phyloP scores from a whole-genome alignment of 495 filamentous ascomycete species.

The Aeminium ludgeri region DNA sequence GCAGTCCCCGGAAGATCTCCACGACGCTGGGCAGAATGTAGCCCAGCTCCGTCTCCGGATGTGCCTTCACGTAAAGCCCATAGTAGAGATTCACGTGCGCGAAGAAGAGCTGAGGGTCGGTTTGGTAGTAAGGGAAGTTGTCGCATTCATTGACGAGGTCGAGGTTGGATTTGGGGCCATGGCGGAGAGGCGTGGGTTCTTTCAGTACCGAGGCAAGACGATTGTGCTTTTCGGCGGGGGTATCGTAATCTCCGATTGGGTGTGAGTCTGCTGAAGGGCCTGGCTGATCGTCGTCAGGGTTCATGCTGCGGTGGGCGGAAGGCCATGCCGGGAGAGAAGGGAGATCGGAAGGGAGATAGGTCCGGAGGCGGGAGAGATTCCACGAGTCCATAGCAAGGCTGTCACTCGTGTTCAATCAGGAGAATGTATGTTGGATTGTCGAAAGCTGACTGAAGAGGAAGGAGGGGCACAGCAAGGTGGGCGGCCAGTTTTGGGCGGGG shows the following conservation, averaged over 20 bases:
- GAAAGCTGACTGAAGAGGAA: too few relatives aligned
- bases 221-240: not conserved
- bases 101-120: slow-evolving; percentile 20
- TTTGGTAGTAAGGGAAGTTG: slow-evolving; percentile 26
- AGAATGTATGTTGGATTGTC: too few relatives aligned
- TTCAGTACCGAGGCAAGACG: too few relatives aligned
- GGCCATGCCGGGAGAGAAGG: slow-evolving; percentile 7
- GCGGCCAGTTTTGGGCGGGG: too few relatives aligned
- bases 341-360: slow-evolving; percentile 12
- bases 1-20: slow-evolving; percentile 21
- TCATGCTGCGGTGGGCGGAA: slow-evolving; percentile 4
- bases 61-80: slow-evolving; percentile 19
- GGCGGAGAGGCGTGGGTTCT: slow-evolving; percentile 6
- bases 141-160: slow-evolving; percentile 28
- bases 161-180: slow-evolving; percentile 19
- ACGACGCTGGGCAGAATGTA: slow-evolving; percentile 34
- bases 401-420: too few relatives aligned
- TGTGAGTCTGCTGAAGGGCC: not conserved
- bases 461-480: too few relatives aligned
- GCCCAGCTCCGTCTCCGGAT: slow-evolving; percentile 26
- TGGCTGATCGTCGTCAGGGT: slow-evolving; percentile 7
- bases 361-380: slow-evolving; percentile 10
- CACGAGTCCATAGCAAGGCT: slow-evolving; percentile 9
- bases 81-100: slow-evolving; percentile 24
- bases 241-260: not conserved